Evolutionary conservation across 768 basidiomycete genomes (phyloP).

Genomic region (Trametes meyenii): DNA sequence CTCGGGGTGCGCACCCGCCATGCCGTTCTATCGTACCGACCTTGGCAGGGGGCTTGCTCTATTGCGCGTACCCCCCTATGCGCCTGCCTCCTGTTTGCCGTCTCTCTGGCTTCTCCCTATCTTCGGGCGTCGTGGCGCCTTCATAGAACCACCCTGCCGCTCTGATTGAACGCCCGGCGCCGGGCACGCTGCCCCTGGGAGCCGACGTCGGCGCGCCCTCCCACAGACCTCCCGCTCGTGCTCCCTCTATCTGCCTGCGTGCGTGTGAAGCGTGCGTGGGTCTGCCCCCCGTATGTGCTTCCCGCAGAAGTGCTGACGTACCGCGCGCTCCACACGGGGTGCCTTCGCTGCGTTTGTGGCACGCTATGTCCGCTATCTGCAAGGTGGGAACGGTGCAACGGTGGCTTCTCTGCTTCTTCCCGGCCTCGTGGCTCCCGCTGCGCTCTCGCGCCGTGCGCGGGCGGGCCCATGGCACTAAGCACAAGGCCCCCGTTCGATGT

Average conservation of each 20-base stretch:
- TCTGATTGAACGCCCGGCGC: neutral
- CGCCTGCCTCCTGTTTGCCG: neutral
- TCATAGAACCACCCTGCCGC: neutral
- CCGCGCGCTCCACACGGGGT: conserved; percentile 3
- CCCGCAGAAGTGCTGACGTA: conserved; percentile 10
- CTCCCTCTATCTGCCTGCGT: neutral
- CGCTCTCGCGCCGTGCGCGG: conserved; percentile 8
- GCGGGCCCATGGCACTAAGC: neutral
- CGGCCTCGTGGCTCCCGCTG: conserved; percentile 9
- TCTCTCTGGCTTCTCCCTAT: conserved; percentile 13
- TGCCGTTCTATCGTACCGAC: conserved; percentile 5
- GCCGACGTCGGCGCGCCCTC: conserved; percentile 14
- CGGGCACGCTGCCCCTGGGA: conserved; percentile 1
- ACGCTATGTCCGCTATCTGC: conserved; percentile 17
- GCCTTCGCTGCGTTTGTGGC: conserved; percentile 2
- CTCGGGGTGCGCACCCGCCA: conserved; percentile 18
- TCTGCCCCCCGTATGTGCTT: conserved; percentile 4
- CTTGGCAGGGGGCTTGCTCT: conserved; percentile 3
- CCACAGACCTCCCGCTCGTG: neutral
- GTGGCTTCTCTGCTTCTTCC: conserved; percentile 14
- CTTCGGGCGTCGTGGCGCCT: conserved; percentile 14
- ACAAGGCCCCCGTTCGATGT: neutral
- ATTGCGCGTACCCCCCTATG: neutral
- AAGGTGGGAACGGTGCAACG: conserved; percentile 8
- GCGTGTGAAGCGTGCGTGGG: neutral